phyloP scores from a whole-genome alignment of 192 early-diverging fungal species.

The Linnemannia hyalina region DNA sequence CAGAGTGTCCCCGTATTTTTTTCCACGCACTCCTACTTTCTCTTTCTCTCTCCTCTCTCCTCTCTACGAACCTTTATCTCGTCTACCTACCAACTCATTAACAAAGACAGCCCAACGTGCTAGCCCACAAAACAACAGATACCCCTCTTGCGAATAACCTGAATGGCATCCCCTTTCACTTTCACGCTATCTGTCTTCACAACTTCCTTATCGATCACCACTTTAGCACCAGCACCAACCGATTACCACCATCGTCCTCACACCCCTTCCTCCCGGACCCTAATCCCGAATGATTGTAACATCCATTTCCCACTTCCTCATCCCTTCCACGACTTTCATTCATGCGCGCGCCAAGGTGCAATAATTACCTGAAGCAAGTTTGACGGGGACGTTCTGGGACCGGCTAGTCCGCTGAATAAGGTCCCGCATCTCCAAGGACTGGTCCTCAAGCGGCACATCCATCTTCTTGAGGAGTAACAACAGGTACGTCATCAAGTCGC shows the following conservation, averaged over 20 bases:
- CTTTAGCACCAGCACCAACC: background rate
- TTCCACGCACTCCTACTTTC: background rate
- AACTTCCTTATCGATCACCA: background rate
- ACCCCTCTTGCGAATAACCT: background rate
- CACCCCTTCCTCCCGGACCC: background rate
- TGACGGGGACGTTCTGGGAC: constrained; percentile 69
- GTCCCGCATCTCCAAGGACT: constrained; percentile 69
- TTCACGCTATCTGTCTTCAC: background rate
- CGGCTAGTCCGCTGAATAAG: constrained; percentile 65
- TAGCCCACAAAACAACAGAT: background rate
- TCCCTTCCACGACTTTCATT: too few species aligned
- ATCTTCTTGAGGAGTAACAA: constrained; percentile 73
- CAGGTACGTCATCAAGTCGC: constrained; percentile 84
- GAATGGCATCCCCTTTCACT: background rate
- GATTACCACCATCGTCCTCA: too few species aligned
- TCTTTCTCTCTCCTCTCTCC: background rate
- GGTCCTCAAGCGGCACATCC: constrained; percentile 46
- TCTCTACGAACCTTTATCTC: background rate
- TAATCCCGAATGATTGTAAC: too few species aligned
- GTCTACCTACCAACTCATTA: background rate
- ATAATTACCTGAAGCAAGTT: constrained; percentile 69
- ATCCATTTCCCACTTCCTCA: too few species aligned
- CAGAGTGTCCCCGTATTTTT: background rate
- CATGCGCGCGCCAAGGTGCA: background rate
- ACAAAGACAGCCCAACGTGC: background rate